Conservation (phyloP, 1,139 yeast species). For the Scheffersomyces parashehatae region DNA sequence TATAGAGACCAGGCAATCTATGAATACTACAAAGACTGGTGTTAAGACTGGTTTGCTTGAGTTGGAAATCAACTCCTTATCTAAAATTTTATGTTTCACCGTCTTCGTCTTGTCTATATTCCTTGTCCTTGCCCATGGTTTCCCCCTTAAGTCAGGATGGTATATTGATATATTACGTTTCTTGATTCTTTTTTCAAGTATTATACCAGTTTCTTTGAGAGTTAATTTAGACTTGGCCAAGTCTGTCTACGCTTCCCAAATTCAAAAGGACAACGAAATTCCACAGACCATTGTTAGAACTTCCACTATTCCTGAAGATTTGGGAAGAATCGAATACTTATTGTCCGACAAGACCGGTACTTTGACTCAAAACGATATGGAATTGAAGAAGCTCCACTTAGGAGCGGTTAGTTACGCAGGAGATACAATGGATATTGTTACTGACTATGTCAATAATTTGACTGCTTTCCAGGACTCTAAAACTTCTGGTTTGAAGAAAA, state of each 20-base stretch:
- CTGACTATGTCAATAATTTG: slow-evolving; percentile 56
- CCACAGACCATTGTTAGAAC: slow-evolving; percentile 92
- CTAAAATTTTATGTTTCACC: slow-evolving; percentile 84
- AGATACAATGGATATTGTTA: slow-evolving; percentile 88
- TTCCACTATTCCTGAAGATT: slow-evolving; percentile 95
- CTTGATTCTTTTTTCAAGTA: slow-evolving; percentile 87
- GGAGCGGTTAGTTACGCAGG: slow-evolving; percentile 92
- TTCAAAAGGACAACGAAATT: slow-evolving; percentile 80
- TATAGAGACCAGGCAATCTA: slow-evolving; percentile 85
- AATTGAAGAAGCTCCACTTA: slow-evolving; percentile 84
- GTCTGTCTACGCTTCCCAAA: slow-evolving; percentile 93
- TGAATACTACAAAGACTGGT: slow-evolving; percentile 89
- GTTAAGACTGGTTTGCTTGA: slow-evolving; percentile 90
- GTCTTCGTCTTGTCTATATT: slow-evolving; percentile 78
- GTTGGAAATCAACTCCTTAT: slow-evolving; percentile 81
- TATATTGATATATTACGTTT: slow-evolving; percentile 88
- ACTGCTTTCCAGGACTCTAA: slow-evolving; percentile 18
- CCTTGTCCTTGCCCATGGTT: slow-evolving; percentile 79
- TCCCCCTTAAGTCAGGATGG: slow-evolving; percentile 66
- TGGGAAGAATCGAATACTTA: slow-evolving; percentile 92
- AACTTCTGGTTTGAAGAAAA: slow-evolving; percentile 30
- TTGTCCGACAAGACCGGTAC: slow-evolving; percentile 97
- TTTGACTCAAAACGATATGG: slow-evolving; percentile 97
- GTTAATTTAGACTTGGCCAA: slow-evolving; percentile 95
- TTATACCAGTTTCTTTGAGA: slow-evolving; percentile 92